Evolutionary conservation across 1,284 basidiomycete genomes (phyloP).

Genomic region (Cyathus pygmaeus): DNA sequence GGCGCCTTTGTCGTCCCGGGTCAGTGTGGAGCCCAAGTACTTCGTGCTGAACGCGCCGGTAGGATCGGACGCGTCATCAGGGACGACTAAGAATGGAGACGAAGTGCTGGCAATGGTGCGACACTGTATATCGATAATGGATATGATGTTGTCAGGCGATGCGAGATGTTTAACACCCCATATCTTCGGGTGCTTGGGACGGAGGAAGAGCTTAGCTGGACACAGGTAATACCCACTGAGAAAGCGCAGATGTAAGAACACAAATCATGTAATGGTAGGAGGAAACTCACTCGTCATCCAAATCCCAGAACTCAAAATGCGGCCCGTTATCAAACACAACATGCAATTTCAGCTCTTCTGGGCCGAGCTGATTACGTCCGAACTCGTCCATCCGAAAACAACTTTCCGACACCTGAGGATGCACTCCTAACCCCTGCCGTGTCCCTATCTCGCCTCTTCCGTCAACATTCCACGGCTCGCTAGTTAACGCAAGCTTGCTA

Average conservation of each 20-base stretch:
- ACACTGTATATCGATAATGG: slow-evolving; percentile 32
- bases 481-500: too few relatives aligned
- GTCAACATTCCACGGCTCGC: too few relatives aligned
- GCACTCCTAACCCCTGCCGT: too few relatives aligned
- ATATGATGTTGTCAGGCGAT: slow-evolving; percentile 34
- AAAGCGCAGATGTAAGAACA: not conserved
- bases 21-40: slow-evolving; percentile 14
- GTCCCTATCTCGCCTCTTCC: too few relatives aligned
- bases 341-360: slow-evolving; percentile 30
- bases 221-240: slow-evolving; percentile 23
- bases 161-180: slow-evolving; percentile 30
- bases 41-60: slow-evolving; percentile 11
- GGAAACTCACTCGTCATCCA: slow-evolving; percentile 34
- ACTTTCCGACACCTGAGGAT: too few relatives aligned
- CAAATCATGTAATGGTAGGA: slow-evolving; percentile 1
- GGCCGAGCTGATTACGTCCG: slow-evolving; percentile 30
- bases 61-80: slow-evolving; percentile 12
- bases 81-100: slow-evolving; percentile 4
- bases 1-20: slow-evolving; percentile 3
- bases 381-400: slow-evolving; percentile 6
- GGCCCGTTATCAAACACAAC: slow-evolving; percentile 33
- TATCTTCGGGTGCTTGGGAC: slow-evolving; percentile 24
- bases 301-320: slow-evolving; percentile 43
- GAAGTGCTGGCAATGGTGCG: not conserved
- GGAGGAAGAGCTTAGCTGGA: slow-evolving; percentile 31